Base-by-base conservation (phyloP, 306 rosid genomes). In the Cyclanthera cordifolia region DNA sequence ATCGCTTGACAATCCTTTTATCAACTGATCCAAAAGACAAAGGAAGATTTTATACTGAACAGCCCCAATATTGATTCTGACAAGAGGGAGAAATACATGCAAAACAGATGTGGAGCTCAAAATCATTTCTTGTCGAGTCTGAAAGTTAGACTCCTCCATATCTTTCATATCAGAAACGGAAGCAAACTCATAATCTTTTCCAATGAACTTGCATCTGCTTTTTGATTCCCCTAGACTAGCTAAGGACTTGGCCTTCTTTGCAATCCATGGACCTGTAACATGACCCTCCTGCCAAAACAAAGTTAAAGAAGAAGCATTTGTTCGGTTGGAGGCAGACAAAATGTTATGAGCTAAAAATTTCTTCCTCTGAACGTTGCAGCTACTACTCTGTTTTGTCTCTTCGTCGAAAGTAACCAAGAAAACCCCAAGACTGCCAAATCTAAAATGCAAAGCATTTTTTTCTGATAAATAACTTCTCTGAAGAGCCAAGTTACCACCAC, bases 201-300 rank as follows among this genome's bases (percentile, higher is more conserved):
- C 81, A 3, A 77, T 77, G 85, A 74, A 74, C 75, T 85, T 85
- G 76, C 76, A 77, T 70, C 80, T 74, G 71, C 85, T 82, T 79
- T 74, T 80, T 74, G 89, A 79, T 70, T 84, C 89, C 75, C 81
- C 94, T 71, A 81, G 78, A 59, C 79, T 76, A 74, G 87, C 94
- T 43, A 93, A 77, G 69, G 75, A 72, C 81, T 85, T 87, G 47
- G 98, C 98, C 78, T 85, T 89, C 79, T 83, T 82, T 53, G 88
- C 90, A 64, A 93, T 82, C 98, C 95, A 93, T 67, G 94, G 86
- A 73, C 98, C 98, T 78, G 96, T 89, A 66, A 87, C 87, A 73
- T 59, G 70, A 74, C 95, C 95, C 76, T 80, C 87, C 81, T 87
- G 98, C 90, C 95, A 84, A 79, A 78, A 76, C 80, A 86, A 75